phyloP scores from a whole-genome alignment of 768 basidiomycete genomes.

The Xerocomellus intermedius region DNA sequence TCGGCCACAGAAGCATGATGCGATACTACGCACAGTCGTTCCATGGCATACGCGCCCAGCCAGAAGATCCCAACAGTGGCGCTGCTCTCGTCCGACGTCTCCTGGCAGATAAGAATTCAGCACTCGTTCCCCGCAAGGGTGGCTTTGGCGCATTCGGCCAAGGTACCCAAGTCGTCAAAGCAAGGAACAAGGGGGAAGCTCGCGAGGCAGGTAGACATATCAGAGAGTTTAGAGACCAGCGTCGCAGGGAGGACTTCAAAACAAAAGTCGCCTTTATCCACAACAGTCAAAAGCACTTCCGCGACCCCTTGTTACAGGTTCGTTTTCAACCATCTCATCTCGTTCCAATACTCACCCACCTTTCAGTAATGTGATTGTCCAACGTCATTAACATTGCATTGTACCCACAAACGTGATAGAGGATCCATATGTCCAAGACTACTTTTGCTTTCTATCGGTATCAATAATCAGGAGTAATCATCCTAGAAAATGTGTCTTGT shows the following conservation, averaged over 20 bases:
- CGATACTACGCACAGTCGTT: constrained; percentile 87
- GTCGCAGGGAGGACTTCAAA: constrained; percentile 77
- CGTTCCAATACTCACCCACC: constrained; percentile 2
- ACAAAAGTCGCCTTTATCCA: constrained; percentile 75
- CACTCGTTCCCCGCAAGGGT: constrained; percentile 79
- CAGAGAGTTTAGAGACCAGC: constrained; percentile 79
- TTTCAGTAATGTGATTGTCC: constrained; percentile 14
- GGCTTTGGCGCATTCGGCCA: constrained; percentile 85
- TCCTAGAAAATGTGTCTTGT: constrained; percentile 12
- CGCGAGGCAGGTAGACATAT: constrained; percentile 87
- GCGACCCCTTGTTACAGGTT: constrained; percentile 69
- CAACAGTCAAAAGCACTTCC: constrained; percentile 87
- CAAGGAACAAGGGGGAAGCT: constrained; percentile 93
- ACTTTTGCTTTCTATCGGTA: constrained; percentile 16
- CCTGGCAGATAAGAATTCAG: constrained; percentile 79
- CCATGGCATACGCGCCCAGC: constrained; percentile 42
- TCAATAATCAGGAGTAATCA: constrained; percentile 7
- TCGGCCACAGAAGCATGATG: constrained; percentile 87
- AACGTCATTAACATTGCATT: constrained; percentile 5
- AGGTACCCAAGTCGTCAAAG: constrained; percentile 82
- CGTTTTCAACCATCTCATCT: background rate
- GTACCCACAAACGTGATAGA: background rate
- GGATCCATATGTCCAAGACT: constrained; percentile 8
- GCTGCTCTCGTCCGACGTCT: constrained; percentile 74
- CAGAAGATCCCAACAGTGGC: constrained; percentile 68